Base-by-base conservation (phyloP, 1,284 basidiomycete species). In the Marasmius fiardii region DNA sequence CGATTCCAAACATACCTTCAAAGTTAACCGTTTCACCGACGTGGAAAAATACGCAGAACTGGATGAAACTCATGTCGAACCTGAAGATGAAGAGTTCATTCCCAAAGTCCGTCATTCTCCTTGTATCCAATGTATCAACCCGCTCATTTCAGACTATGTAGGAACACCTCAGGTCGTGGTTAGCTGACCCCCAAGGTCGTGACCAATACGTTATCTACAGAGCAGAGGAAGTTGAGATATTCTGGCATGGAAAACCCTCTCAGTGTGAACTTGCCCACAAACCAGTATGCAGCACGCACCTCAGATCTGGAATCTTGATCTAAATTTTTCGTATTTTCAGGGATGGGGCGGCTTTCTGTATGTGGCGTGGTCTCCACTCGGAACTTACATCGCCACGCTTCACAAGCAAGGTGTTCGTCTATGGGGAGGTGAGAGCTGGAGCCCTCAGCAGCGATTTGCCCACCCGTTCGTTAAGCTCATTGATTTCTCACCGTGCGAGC, bases 401-500 rank as follows among this genome's bases (percentile, higher is more conserved):
- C 97, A 98, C 71, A 85, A 93, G 45, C 95, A 95, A 71, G 97
- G 97, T 74, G 92, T 98, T 58, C 91, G 93, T 45, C 81, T 99
- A 44, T 99, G 95, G 94, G 96, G 94, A 55, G 97, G 97, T 24
- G 72, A 86, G 31, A 92, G 91, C 18, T 97, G 92, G 86, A 85
- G 90, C 63, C 85, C 83, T 53, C 85, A 91, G 63, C 87, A 90
- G 70, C 91, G 94, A 58, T 98, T 98, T 70, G 93, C 93, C 33
- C 97, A 99, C 73, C 95, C 95, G 10, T 83, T 96, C 58, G 95
- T 96, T 64, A 94, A 95, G 71, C 81, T 99, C 47, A 89, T 99
- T 67, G 95, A 98, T 75, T 99, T 99, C 74, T 98, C 95, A 26
- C 95, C 97, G 4, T 92, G 92, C 77, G 97, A 99, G 74, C 88